phyloP scores from a whole-genome alignment of 164 flowering plant genomes.

The Vitis cinerea region DNA sequence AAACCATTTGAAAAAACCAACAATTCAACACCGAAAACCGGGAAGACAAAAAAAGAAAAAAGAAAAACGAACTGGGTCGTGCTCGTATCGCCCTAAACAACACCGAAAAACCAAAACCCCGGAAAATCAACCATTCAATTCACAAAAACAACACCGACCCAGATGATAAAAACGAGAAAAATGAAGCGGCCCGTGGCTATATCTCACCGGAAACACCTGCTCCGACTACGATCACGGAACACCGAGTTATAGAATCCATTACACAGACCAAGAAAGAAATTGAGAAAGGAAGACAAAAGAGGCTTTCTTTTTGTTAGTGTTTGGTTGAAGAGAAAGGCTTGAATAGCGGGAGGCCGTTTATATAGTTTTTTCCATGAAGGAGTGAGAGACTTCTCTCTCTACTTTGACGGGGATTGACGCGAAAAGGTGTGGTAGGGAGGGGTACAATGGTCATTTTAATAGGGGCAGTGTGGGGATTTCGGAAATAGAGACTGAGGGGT shows the following conservation, averaged over 20 bases:
- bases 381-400: background rate
- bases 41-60: background rate
- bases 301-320: background rate
- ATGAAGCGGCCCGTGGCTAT: background rate
- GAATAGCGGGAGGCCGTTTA: conserved; percentile 41
- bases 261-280: background rate
- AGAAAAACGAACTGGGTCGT: background rate
- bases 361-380: conserved; percentile 16
- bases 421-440: background rate
- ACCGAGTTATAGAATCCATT: conserved; percentile 54
- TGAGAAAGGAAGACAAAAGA: conserved; percentile 17
- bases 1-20: background rate
- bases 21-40: background rate
- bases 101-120: too few relatives aligned
- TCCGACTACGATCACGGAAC: conserved; percentile 80
- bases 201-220: conserved; percentile 81
- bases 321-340: conserved; percentile 7
- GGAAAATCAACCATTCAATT: too few relatives aligned
- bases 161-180: background rate
- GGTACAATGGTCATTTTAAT: background rate
- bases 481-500: background rate
- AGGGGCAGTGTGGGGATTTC: background rate
- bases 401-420: background rate
- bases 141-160: background rate
- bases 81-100: too few relatives aligned